These are phyloP conservation scores for Emmonsiellopsis sp. DNA, from an alignment of 2,329 filamentous ascomycete genomes.

Conservation along the genomic window DNA sequence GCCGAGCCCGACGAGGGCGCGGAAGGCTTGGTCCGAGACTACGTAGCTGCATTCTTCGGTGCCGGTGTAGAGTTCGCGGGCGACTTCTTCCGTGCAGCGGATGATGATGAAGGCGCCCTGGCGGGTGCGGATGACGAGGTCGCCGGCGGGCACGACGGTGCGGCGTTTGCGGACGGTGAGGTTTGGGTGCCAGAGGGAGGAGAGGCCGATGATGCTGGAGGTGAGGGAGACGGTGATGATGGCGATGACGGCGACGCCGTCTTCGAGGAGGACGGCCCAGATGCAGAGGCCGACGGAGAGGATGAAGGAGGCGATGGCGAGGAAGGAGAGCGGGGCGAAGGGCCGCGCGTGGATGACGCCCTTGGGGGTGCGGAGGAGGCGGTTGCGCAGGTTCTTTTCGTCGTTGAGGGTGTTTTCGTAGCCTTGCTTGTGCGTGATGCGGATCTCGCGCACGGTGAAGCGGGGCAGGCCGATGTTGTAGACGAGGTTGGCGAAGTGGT, in stretches of 20 bases:
- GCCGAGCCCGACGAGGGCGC: constrained; percentile 46
- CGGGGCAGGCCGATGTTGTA: constrained; percentile 42
- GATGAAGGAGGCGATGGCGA: constrained; percentile 43
- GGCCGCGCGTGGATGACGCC: constrained; percentile 19
- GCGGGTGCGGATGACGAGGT: constrained; percentile 53
- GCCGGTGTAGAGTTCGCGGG: constrained; percentile 53
- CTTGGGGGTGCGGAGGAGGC: background rate
- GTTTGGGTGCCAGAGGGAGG: constrained; percentile 49
- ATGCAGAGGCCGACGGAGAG: constrained; percentile 14
- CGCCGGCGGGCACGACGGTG: constrained; percentile 43
- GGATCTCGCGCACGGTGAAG: constrained; percentile 43
- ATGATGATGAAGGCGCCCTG: constrained; percentile 52
- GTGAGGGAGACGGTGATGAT: constrained; percentile 44
- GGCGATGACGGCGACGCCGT: constrained; percentile 45
- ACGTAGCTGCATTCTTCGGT: constrained; percentile 52
- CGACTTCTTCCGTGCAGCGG: constrained; percentile 49
- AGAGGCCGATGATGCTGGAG: constrained; percentile 46
- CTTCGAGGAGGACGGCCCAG: constrained; percentile 26
- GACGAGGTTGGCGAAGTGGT: constrained; percentile 54
- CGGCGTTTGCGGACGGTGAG: constrained; percentile 43
- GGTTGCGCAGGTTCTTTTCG: constrained; percentile 3
- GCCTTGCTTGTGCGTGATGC: constrained; percentile 1
- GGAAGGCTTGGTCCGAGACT: constrained; percentile 39
- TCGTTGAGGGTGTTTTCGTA: constrained; percentile 20
- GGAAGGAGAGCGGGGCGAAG: constrained; percentile 46